Evolutionary conservation across 2,329 filamentous ascomycete genomes (phyloP).

Genomic region (Nothopassalora personata): DNA sequence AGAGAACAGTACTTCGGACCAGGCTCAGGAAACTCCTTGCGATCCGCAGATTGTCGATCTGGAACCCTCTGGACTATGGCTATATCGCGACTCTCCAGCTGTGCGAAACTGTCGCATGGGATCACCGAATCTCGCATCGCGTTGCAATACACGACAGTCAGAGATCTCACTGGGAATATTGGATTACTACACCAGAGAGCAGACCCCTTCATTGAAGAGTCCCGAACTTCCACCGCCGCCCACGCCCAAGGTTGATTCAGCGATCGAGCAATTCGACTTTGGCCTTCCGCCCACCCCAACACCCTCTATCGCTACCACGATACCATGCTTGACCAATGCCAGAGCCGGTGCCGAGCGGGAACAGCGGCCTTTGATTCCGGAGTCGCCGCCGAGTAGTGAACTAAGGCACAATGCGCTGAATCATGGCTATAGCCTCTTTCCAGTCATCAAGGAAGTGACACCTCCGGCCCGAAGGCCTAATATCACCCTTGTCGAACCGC

Average conservation of each 20-base stretch:
- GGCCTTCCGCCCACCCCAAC: slow-evolving; percentile 18
- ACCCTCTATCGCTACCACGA: not conserved
- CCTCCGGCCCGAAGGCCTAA: slow-evolving; percentile 13
- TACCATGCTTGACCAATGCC: not conserved
- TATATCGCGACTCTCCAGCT: slow-evolving; percentile 7
- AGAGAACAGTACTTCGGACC: slow-evolving; percentile 6
- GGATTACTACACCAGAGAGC: slow-evolving; percentile 28
- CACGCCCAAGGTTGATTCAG: slow-evolving; percentile 21
- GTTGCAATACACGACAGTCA: slow-evolving; percentile 21
- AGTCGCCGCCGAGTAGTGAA: slow-evolving; percentile 14
- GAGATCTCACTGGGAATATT: slow-evolving; percentile 30
- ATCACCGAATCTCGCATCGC: slow-evolving; percentile 18
- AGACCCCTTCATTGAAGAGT: slow-evolving; percentile 19
- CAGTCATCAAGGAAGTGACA: slow-evolving; percentile 20
- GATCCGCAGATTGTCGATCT: slow-evolving; percentile 26
- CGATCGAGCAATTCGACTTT: slow-evolving; percentile 29
- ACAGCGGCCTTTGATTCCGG: slow-evolving; percentile 11
- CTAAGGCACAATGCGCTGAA: slow-evolving; percentile 7
- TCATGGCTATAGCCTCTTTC: slow-evolving; percentile 27
- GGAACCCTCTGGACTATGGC: slow-evolving; percentile 15
- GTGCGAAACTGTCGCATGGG: slow-evolving; percentile 2
- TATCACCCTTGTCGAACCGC: slow-evolving; percentile 1
- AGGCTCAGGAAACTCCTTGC: slow-evolving; percentile 6
- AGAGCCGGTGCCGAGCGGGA: slow-evolving; percentile 11
- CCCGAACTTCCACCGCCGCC: slow-evolving; percentile 16